These are phyloP conservation scores for Phytophthora brassicae DNA, from an alignment of 352 stramenopile species.

Conservation along the genomic window DNA sequence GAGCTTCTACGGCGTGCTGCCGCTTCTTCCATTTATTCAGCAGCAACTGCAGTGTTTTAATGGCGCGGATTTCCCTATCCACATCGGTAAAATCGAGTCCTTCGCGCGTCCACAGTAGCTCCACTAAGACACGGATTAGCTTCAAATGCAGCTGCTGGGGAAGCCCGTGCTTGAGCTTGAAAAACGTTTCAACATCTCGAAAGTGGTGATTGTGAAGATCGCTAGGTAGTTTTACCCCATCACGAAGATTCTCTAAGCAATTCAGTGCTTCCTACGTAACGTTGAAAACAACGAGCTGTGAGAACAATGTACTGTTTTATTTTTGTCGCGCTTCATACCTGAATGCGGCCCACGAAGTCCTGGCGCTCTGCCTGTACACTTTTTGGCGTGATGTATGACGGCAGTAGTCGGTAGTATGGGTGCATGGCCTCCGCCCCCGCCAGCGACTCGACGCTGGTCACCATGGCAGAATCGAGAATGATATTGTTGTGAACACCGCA, in stretches of 20 bases:
- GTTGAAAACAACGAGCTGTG: background rate
- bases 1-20: background rate
- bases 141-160: constrained; percentile 38
- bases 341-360: constrained; percentile 49
- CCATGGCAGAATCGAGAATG: constrained; percentile 14
- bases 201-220: constrained; percentile 65
- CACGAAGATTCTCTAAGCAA: constrained; percentile 33
- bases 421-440: constrained; percentile 23
- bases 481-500: background rate
- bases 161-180: constrained; percentile 68
- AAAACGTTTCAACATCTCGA: constrained; percentile 54
- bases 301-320: background rate
- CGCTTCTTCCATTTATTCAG: constrained; percentile 59
- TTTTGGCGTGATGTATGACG: constrained; percentile 53
- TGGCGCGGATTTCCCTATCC: constrained; percentile 50
- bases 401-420: constrained; percentile 61
- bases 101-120: constrained; percentile 48
- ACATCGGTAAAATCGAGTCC: constrained; percentile 48
- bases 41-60: constrained; percentile 45
- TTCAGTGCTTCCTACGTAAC: constrained; percentile 39
- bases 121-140: constrained; percentile 50
- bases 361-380: constrained; percentile 38
- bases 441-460: background rate
- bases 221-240: background rate
- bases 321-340: constrained; percentile 18